Evolutionary conservation across 2,329 filamentous ascomycete species (phyloP), one percentile per base, ranked within the genome.

Genomic region (Daldinia sp.): DNA sequence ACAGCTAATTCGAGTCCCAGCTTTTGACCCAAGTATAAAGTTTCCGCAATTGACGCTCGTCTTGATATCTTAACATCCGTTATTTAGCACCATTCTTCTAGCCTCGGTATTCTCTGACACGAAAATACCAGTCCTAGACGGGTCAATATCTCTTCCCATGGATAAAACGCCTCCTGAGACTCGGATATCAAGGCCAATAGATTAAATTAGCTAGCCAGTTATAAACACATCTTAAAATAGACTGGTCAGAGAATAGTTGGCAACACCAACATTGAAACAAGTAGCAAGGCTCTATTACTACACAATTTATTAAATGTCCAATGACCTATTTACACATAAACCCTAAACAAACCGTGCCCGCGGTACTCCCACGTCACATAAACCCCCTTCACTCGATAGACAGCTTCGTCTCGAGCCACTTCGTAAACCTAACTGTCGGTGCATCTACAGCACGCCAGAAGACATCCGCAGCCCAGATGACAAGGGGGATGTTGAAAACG

Each of bases 391-490:
- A 58, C 30, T 65, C 37, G 10, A 66, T 50, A 9, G 62, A 63
- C 3, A 73, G 30, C 64, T 77, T 79, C 47, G 66, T 74, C 73
- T 87, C 85, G 2, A 86, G 68, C 84, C 83, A 86, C 70, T 81
- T 85, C 17, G 84, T 81, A 66, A 87, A 83, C 69, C 78, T 79
- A 53, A 87, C 85, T 5, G 81, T 81, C 0, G 84, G 84, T 51
- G 81, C 80, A 66, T 88, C 85, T 13, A 87, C 80, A 2, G 78
- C 77, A 21, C 85, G 78, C 80, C 83, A 86, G 62, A 85, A 87
- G 3, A 87, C 67, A 63, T 88, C 85, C 1, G 84, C 81, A 58
- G 79, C 80, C 79, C 83, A 86, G 13, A 88, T 76, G 4, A 85
- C 79, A 1, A 79, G 73, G 0, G 84, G 83, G 11, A 86, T 77